Conservation (phyloP, 2,329 filamentous ascomycete genomes). For the Cladosporium sp. region DNA sequence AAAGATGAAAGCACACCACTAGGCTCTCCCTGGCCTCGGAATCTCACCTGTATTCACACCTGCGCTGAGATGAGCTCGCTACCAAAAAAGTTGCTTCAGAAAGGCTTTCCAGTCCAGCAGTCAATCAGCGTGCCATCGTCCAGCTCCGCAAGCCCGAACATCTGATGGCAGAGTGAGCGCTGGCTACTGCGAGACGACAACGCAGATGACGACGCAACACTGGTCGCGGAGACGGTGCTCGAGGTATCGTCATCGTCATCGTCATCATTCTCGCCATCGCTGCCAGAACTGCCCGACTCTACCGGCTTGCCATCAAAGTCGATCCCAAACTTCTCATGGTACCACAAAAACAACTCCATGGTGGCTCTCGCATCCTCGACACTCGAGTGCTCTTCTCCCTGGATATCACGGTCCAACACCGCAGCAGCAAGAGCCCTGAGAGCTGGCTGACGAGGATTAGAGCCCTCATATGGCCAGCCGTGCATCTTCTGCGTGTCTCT, state of each 20-base stretch:
- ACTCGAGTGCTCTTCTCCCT: conserved; percentile 9
- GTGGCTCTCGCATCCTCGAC: conserved; percentile 16
- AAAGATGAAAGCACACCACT: no score
- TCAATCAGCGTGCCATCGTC: no score
- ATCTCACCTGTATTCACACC: no score
- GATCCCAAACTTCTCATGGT: neutral
- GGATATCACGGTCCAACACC: conserved; percentile 10
- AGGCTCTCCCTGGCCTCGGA: no score
- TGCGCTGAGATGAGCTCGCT: no score
- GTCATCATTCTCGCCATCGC: no score
- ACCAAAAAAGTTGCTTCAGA: no score
- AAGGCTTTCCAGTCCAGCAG: no score
- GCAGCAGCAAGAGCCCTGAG: neutral
- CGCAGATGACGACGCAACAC: neutral
- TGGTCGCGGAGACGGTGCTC: no score
- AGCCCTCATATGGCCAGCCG: neutral
- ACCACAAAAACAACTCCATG: conserved; percentile 9
- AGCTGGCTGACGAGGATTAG: neutral
- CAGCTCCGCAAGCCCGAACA: no score
- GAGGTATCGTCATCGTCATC: no score
- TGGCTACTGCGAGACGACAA: neutral
- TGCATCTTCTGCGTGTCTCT: neutral
- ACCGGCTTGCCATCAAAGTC: neutral
- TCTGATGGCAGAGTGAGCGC: no score
- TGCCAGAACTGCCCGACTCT: neutral